Percentiles rank a stretch among this genome's conserved stretches.
Evolutionary conservation across 2,329 filamentous ascomycete genomes (phyloP).

Genomic region (Berkeleyomyces rouxiae): DNA sequence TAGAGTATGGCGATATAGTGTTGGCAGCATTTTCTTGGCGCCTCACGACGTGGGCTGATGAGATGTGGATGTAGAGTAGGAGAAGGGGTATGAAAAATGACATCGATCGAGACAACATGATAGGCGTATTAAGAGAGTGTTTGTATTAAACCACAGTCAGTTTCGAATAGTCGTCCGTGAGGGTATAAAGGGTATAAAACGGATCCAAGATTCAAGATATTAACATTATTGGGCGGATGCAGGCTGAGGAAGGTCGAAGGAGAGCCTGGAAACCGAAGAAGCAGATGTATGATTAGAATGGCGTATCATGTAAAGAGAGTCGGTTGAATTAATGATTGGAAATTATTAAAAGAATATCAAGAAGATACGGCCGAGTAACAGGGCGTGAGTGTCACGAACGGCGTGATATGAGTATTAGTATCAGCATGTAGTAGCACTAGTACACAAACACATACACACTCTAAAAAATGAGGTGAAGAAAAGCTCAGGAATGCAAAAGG

Average conservation of each 20-base stretch:
- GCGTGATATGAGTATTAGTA: background rate
- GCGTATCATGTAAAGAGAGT: background rate
- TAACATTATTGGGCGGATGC: no score
- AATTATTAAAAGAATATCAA: background rate
- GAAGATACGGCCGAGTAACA: no score
- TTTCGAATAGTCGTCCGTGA: no score
- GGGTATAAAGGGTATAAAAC: no score
- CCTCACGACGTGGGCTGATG: slow-evolving; percentile 21
- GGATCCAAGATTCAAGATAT: no score
- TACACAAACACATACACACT: background rate
- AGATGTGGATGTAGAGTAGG: slow-evolving; percentile 23
- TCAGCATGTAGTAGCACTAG: background rate
- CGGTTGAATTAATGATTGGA: background rate
- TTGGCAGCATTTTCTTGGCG: slow-evolving; percentile 21
- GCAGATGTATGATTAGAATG: background rate
- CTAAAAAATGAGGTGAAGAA: background rate
- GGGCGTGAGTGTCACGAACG: background rate
- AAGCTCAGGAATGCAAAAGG: background rate
- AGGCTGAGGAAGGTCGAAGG: no score
- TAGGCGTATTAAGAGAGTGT: background rate
- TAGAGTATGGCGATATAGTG: background rate
- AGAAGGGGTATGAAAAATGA: slow-evolving; percentile 19
- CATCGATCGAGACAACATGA: slow-evolving; percentile 6
- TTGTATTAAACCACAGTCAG: background rate
- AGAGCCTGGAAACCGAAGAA: background rate